Evolutionary conservation across 306 rosid genomes (phyloP).

Genomic region (Albizia julibrissin): DNA sequence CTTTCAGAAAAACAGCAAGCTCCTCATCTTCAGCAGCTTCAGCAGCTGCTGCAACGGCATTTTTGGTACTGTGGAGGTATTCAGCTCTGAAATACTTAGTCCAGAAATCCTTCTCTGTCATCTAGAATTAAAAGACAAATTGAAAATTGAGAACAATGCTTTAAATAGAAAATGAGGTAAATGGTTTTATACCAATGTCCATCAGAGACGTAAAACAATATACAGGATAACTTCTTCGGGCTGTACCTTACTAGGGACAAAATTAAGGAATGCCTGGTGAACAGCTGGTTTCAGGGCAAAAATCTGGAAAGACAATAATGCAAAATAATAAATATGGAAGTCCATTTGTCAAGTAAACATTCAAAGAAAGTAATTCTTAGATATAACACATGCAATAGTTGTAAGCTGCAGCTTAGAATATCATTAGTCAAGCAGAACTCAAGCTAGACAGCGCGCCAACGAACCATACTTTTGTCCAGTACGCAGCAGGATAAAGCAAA

Average conservation of each 20-base stretch:
- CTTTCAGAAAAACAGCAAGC: constrained; percentile 86
- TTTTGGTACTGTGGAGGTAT: constrained; percentile 83
- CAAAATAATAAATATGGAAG: constrained; percentile 21
- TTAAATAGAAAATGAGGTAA: constrained; percentile 10
- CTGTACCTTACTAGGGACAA: constrained; percentile 84
- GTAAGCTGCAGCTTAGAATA: constrained; percentile 9
- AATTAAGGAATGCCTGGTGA: constrained; percentile 80
- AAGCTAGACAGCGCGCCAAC: background rate
- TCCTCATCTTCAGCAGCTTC: constrained; percentile 99
- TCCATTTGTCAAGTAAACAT: background rate
- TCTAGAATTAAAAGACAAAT: constrained; percentile 50
- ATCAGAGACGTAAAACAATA: constrained; percentile 13
- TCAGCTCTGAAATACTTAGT: constrained; percentile 94
- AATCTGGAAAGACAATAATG: constrained; percentile 58
- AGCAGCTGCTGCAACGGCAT: constrained; percentile 84
- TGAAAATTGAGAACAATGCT: constrained; percentile 14
- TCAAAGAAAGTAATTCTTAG: background rate
- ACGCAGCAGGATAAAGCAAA: constrained; percentile 15
- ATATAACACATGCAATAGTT: background rate
- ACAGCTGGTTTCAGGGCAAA: constrained; percentile 95
- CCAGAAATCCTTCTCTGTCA: constrained; percentile 94
- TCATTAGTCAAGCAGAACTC: constrained; percentile 4
- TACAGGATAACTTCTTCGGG: background rate
- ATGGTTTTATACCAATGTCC: constrained; percentile 24
- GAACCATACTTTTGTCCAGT: background rate